These are phyloP conservation scores for Neofusicoccum cordaticola DNA, from an alignment of 2,329 filamentous ascomycete genomes.

Conservation along the genomic window DNA sequence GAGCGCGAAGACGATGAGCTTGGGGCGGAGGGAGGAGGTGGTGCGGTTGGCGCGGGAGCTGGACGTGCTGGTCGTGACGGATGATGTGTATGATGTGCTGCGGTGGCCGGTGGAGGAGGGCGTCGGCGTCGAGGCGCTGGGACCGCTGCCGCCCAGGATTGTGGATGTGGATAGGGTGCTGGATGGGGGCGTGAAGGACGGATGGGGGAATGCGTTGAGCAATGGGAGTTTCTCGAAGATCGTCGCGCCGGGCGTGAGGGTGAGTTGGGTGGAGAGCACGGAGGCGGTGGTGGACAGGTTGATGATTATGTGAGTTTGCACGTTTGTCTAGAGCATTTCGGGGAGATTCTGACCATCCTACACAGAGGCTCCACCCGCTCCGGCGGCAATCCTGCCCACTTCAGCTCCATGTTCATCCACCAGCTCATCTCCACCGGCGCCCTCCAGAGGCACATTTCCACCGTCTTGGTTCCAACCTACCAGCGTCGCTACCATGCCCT, in stretches of 20 bases:
- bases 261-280: conserved; percentile 82
- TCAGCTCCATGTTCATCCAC: conserved; percentile 56
- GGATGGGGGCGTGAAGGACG: conserved; percentile 56
- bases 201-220: conserved; percentile 76
- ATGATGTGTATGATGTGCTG: conserved; percentile 93
- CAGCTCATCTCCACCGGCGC: conserved; percentile 52
- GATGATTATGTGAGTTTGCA: conserved; percentile 39
- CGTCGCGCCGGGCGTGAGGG: conserved; percentile 73
- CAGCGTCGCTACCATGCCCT: conserved; percentile 55
- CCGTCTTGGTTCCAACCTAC: conserved; percentile 57
- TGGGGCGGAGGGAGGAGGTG: conserved; percentile 63
- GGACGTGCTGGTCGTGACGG: conserved; percentile 76
- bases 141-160: conserved; percentile 19
- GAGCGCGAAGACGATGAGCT: conserved; percentile 75
- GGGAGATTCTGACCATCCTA: neutral
- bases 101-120: conserved; percentile 61
- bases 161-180: conserved; percentile 69
- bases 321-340: neutral
- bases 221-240: conserved; percentile 93
- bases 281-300: conserved; percentile 58
- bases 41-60: conserved; percentile 72
- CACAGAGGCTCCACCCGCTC: conserved; percentile 55
- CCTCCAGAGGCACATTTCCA: conserved; percentile 53
- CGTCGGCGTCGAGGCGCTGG: conserved; percentile 24
- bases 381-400: conserved; percentile 59